These are phyloP conservation scores for Monoraphidium neglectum DNA, from an alignment of 139 green algal genomes.

Conservation along the genomic window DNA sequence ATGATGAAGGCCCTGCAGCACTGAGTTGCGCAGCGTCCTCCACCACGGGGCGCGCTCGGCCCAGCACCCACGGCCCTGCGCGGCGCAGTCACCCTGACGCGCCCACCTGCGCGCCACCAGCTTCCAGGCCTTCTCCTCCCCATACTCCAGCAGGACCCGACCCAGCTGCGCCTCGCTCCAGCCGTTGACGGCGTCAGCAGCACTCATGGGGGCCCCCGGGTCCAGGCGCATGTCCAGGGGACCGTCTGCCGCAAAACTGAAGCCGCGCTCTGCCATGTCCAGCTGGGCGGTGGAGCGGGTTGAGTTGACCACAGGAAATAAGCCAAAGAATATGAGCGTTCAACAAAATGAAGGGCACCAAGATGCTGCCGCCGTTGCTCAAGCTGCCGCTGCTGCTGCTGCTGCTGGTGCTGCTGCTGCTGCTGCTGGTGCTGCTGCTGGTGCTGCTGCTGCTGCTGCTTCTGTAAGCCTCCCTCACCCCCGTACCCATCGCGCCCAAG, in stretches of 20 bases:
- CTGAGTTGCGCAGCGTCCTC: too few relatives aligned
- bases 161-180: slow-evolving; percentile 86
- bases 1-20: too few relatives aligned
- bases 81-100: neutral
- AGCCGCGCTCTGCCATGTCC: slow-evolving; percentile 84
- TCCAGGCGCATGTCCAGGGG: slow-evolving; percentile 97
- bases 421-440: neutral
- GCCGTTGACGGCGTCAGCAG: slow-evolving; percentile 85
- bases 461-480: neutral
- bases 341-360: too few relatives aligned
- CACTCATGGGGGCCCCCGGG: slow-evolving; percentile 50
- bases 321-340: too few relatives aligned
- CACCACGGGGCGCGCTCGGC: too few relatives aligned
- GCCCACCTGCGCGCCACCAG: slow-evolving; percentile 66
- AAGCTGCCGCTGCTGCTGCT: too few relatives aligned
- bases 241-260: slow-evolving; percentile 85
- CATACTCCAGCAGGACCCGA: slow-evolving; percentile 87
- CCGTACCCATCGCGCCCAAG: too few relatives aligned
- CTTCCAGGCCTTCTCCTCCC: slow-evolving; percentile 90
- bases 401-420: neutral
- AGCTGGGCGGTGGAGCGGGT: slow-evolving; percentile 58
- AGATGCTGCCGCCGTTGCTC: too few relatives aligned
- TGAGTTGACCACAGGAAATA: too few relatives aligned
- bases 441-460: neutral
- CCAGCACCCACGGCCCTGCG: too few relatives aligned